These are phyloP conservation scores for Kluyveromyces nonfermentans DNA, from an alignment of 805 yeast genomes.

Conservation along the genomic window DNA sequence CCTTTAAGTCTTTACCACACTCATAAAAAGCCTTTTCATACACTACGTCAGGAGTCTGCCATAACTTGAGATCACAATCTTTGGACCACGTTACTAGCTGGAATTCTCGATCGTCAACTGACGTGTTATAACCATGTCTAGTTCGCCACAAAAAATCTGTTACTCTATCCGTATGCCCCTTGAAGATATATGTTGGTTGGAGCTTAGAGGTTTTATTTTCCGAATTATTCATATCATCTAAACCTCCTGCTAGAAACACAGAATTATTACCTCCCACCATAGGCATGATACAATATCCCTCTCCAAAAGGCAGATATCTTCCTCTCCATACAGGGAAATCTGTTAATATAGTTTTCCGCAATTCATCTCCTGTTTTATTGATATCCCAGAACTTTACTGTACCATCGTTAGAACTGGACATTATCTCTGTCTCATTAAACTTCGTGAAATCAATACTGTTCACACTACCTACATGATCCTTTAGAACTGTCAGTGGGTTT, in stretches of 20 bases:
- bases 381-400: constrained; percentile 79
- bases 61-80: constrained; percentile 73
- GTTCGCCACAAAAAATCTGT: constrained; percentile 85
- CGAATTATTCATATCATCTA: constrained; percentile 3
- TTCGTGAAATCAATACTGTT: constrained; percentile 83
- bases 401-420: constrained; percentile 81
- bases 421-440: constrained; percentile 45
- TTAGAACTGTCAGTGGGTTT: constrained; percentile 53
- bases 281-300: constrained; percentile 84
- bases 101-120: constrained; percentile 64
- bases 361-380: constrained; percentile 32
- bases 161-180: constrained; percentile 78
- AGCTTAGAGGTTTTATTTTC: constrained; percentile 24
- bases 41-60: constrained; percentile 54
- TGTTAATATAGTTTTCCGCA: constrained; percentile 53
- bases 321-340: constrained; percentile 87
- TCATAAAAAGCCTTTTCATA: constrained; percentile 39
- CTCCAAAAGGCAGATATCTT: constrained; percentile 80
- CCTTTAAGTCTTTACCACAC: constrained; percentile 30
- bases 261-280: constrained; percentile 68
- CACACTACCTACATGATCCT: constrained; percentile 77
- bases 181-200: constrained; percentile 50
- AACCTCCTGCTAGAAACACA: constrained; percentile 28
- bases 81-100: constrained; percentile 93
- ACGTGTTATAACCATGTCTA: constrained; percentile 38